Evolutionary conservation across 1,139 yeast genomes (phyloP).

Genomic region (Diutina siamensis): DNA sequence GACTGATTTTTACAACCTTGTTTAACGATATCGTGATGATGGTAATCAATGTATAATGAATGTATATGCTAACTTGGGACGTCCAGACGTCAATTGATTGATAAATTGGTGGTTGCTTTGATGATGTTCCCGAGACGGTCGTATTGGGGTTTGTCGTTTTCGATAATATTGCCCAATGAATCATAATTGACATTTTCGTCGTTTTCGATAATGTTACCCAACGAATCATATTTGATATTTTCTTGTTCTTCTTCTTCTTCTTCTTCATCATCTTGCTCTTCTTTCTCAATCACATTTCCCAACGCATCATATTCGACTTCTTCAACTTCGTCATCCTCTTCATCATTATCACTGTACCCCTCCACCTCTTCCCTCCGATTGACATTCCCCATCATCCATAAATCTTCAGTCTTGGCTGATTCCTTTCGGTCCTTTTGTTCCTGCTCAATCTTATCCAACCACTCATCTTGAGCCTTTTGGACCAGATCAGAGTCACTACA

Average conservation of each 20-base stretch:
- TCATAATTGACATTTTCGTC: neutral
- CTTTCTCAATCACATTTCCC: neutral
- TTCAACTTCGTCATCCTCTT: conserved; percentile 7
- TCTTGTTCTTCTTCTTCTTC: neutral
- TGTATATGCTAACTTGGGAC: too few relatives aligned
- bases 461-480: conserved; percentile 58
- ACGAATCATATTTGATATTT: neutral
- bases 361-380: conserved; percentile 27
- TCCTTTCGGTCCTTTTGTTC: conserved; percentile 59
- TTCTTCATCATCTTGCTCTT: neutral
- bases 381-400: conserved; percentile 74
- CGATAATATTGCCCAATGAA: neutral
- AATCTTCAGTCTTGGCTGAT: conserved; percentile 42
- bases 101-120: too few relatives aligned
- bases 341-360: conserved; percentile 8
- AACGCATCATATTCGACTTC: neutral
- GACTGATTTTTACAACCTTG: neutral
- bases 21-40: too few relatives aligned
- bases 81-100: too few relatives aligned
- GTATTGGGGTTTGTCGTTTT: too few relatives aligned
- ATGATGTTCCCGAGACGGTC: too few relatives aligned
- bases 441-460: conserved; percentile 57
- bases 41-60: too few relatives aligned
- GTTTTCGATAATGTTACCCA: neutral
- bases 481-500: conserved; percentile 80